Percentiles rank a stretch among this genome's conserved stretches.
phyloP scores from a whole-genome alignment of 2,329 filamentous ascomycete genomes.

The Exophiala sp. region DNA sequence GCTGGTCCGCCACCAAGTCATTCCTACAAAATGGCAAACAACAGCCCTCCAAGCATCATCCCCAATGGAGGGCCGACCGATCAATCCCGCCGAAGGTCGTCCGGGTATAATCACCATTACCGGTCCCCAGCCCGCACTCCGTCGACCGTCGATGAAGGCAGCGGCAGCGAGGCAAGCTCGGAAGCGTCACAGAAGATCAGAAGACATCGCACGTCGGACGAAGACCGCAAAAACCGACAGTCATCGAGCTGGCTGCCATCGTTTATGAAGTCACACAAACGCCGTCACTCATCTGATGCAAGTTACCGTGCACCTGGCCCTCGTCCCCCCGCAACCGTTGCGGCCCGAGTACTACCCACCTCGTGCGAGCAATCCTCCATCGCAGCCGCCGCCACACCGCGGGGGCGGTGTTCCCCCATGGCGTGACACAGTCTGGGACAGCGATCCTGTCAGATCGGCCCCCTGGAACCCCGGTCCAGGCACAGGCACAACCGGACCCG shows the following conservation, averaged over 20 bases:
- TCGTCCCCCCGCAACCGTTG: conserved; percentile 13
- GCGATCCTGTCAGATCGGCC: conserved; percentile 7
- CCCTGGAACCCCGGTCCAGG: conserved; percentile 8
- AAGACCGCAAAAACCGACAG: conserved; percentile 21
- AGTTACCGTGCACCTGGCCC: conserved; percentile 18
- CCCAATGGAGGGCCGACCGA: conserved; percentile 8
- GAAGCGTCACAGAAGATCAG: conserved; percentile 31
- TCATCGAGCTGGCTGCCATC: conserved; percentile 23
- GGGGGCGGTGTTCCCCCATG: conserved; percentile 15
- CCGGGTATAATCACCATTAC: conserved; percentile 16
- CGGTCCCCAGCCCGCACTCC: conserved; percentile 20
- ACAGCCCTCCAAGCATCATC: conserved; percentile 13
- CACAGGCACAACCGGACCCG: conserved; percentile 15
- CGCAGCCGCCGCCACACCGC: conserved; percentile 8
- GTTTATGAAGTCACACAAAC: conserved; percentile 25
- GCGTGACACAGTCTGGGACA: conserved; percentile 20
- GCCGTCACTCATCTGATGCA: conserved; percentile 28
- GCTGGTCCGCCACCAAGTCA: conserved; percentile 5
- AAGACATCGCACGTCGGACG: conserved; percentile 18
- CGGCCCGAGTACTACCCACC: conserved; percentile 23
- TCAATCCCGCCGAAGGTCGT: conserved; percentile 9
- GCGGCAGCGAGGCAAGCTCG: conserved; percentile 31
- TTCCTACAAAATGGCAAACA: conserved; percentile 3
- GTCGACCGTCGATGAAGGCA: conserved; percentile 22
- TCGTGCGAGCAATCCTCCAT: conserved; percentile 17